These are phyloP conservation scores for Ilex asprella DNA, from an alignment of 257 asterid genomes.

Conservation along the genomic window DNA sequence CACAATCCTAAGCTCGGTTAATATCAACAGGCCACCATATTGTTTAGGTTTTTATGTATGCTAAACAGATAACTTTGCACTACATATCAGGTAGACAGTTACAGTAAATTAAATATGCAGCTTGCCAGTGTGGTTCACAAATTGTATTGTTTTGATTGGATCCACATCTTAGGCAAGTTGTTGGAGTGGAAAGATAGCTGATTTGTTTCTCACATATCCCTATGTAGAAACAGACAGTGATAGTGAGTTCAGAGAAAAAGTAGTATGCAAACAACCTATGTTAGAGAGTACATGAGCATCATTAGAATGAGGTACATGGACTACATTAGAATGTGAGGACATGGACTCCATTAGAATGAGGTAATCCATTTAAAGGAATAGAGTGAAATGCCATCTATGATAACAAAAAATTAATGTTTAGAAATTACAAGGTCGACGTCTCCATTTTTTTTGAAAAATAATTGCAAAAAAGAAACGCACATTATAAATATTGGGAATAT, in stretches of 20 bases:
- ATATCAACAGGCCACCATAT: slow-evolving; percentile 5
- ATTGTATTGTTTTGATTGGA: slow-evolving; percentile 92
- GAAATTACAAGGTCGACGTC: no score
- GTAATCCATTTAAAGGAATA: no score
- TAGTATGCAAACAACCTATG: slow-evolving; percentile 7
- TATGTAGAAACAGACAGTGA: slow-evolving; percentile 15
- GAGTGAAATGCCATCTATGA: no score
- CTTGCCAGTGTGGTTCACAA: slow-evolving; percentile 99
- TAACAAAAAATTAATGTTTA: no score
- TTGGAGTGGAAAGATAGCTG: slow-evolving; percentile 96
- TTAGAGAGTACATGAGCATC: no score
- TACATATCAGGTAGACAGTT: slow-evolving; percentile 33
- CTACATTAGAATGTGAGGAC: no score
- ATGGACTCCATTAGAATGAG: no score
- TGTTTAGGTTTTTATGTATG: slow-evolving; percentile 10
- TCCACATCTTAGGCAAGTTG: slow-evolving; percentile 94
- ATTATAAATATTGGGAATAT: no score
- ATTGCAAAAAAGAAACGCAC: no score
- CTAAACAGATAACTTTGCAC: slow-evolving; percentile 39
- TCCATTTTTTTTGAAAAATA: no score
- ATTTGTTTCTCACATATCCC: no score
- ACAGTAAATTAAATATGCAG: slow-evolving; percentile 44
- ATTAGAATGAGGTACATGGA: no score
- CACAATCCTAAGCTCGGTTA: slow-evolving; percentile 22
- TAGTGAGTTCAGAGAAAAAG: slow-evolving; percentile 12